Conservation (phyloP, 129 eudicot species). For the Rutidosis leptorrhynchoides region DNA sequence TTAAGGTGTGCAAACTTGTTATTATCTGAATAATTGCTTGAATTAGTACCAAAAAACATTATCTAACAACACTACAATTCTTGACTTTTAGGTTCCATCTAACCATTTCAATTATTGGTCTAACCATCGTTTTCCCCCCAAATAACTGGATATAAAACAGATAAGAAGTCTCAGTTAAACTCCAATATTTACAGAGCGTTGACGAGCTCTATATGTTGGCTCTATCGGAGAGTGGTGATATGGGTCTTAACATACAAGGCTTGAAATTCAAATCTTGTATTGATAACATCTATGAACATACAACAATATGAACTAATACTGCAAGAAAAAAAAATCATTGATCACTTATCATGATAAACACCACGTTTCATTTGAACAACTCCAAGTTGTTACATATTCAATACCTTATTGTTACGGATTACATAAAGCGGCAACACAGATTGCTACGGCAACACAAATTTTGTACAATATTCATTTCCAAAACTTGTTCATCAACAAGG, state of each 20-base stretch:
- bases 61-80: conserved; percentile 17
- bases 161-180: not conserved
- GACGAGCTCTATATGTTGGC: too few species aligned
- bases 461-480: too few species aligned
- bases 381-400: conserved; percentile 62
- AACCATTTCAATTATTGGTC: conserved; percentile 23
- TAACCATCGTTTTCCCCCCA: conserved; percentile 6
- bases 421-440: too few species aligned
- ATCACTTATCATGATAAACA: conserved; percentile 51
- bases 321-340: conserved; percentile 8
- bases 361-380: conserved; percentile 67
- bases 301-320: conserved; percentile 5
- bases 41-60: too few species aligned
- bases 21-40: too few species aligned
- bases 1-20: too few species aligned
- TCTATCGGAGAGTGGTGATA: too few species aligned
- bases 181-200: too few species aligned
- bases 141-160: conserved; percentile 18
- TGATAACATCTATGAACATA: conserved; percentile 20
- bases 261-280: conserved; percentile 23
- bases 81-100: conserved; percentile 21
- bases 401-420: too few species aligned
- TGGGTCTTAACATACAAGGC: too few species aligned
- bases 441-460: too few species aligned
- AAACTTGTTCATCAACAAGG: too few species aligned